Conservation (phyloP, 306 rosid species). For the Cucurbita pepo region DNA sequence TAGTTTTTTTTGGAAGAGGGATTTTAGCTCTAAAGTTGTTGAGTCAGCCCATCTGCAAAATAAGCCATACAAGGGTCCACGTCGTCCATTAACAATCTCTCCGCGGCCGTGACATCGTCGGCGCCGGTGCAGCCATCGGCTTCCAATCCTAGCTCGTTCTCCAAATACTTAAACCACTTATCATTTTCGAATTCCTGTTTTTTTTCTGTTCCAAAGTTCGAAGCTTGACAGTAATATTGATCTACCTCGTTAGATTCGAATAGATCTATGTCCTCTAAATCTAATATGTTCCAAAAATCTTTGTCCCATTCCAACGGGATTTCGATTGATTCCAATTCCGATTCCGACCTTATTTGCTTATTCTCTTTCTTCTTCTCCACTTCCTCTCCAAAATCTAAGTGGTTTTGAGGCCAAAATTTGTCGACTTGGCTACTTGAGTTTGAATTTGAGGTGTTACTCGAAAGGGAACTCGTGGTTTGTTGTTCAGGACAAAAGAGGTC, state of each 20-base stretch:
- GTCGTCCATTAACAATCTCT: background rate
- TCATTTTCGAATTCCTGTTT: conserved; percentile 13
- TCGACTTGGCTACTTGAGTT: conserved; percentile 11
- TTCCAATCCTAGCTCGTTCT: conserved; percentile 44
- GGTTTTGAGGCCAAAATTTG: background rate
- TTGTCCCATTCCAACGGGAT: conserved; percentile 37
- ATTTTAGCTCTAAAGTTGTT: background rate
- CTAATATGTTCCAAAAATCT: conserved; percentile 60
- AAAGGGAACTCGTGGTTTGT: conserved; percentile 3
- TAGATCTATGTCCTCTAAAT: conserved; percentile 10
- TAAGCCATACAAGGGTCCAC: background rate
- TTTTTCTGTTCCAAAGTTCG: conserved; percentile 10
- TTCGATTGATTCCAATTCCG: background rate
- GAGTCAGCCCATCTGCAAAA: background rate
- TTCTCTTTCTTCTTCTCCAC: background rate
- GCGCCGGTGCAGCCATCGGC: conserved; percentile 8
- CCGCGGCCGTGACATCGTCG: background rate
- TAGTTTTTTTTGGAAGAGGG: background rate
- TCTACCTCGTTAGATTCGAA: background rate
- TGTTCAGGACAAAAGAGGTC: conserved; percentile 1
- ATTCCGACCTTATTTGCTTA: background rate
- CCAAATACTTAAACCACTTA: conserved; percentile 38
- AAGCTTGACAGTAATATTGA: background rate
- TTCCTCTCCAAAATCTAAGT: background rate
- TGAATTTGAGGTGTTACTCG: background rate